These are phyloP conservation scores for Zychaea mexicana DNA, from an alignment of 371 early-diverging fungal species.

Conservation along the genomic window DNA sequence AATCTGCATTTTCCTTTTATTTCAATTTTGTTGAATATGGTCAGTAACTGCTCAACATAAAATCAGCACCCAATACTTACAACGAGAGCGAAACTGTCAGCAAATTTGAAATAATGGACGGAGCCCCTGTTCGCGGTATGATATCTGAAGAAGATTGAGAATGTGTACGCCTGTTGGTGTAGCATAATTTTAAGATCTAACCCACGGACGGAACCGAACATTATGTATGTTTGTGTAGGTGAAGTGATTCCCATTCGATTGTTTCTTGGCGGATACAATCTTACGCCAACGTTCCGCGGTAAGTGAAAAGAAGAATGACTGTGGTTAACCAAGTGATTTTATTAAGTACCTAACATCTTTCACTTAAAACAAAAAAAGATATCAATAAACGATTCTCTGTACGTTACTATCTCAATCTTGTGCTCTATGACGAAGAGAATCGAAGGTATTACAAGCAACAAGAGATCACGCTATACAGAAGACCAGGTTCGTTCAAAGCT, in stretches of 20 bases:
- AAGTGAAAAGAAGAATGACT: conserved; percentile 12
- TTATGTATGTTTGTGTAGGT: conserved; percentile 40
- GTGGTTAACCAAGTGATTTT: neutral
- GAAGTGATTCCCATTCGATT: conserved; percentile 98
- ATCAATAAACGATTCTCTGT: conserved; percentile 98
- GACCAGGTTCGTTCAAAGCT: conserved; percentile 46
- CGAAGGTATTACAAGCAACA: conserved; percentile 97
- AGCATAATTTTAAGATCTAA: too few relatives aligned
- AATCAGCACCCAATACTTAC: conserved; percentile 94
- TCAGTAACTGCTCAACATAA: too few relatives aligned
- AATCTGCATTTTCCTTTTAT: too few relatives aligned
- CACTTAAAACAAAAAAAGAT: too few relatives aligned
- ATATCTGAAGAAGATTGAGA: too few relatives aligned
- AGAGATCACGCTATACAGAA: conserved; percentile 87
- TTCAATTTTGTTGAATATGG: too few relatives aligned
- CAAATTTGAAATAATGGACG: conserved; percentile 99
- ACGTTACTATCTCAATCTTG: conserved; percentile 95
- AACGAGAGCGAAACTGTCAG: conserved; percentile 98
- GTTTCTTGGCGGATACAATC: conserved; percentile 94
- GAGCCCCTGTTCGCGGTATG: conserved; percentile 93
- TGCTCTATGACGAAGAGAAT: conserved; percentile 97
- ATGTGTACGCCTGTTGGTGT: too few relatives aligned
- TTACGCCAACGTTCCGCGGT: conserved; percentile 84
- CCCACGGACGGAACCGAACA: too few relatives aligned
- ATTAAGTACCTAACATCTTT: neutral